Conservation (phyloP, 2,329 filamentous ascomycete genomes). For the Verruconis gallopava region DNA sequence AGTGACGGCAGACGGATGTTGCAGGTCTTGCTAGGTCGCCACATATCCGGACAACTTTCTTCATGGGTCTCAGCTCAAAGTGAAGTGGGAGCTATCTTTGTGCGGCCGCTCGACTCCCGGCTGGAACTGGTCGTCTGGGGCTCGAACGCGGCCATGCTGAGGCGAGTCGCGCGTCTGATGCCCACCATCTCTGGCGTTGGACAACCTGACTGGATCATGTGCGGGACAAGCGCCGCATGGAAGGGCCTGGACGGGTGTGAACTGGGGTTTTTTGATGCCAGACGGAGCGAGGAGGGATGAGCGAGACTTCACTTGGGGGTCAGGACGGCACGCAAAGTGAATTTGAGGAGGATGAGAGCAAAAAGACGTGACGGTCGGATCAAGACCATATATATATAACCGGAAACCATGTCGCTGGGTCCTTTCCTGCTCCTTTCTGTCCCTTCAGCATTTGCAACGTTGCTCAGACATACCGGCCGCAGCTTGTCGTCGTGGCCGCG, state of each 20-base stretch:
- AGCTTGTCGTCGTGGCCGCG: too few species aligned
- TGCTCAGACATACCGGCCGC: too few species aligned
- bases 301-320: too few species aligned
- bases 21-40: not conserved
- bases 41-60: not conserved
- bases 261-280: constrained; percentile 42
- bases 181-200: constrained; percentile 44
- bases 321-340: too few species aligned
- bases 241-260: constrained; percentile 40
- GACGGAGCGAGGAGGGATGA: constrained; percentile 35
- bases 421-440: too few species aligned
- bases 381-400: too few species aligned
- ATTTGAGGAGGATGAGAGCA: too few species aligned
- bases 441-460: too few species aligned
- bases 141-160: constrained; percentile 31
- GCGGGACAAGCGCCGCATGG: constrained; percentile 34
- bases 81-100: constrained; percentile 33
- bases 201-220: constrained; percentile 44
- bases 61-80: too few species aligned
- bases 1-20: too few species aligned
- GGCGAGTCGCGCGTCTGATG: constrained; percentile 38
- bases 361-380: too few species aligned
- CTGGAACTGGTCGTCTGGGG: constrained; percentile 47
- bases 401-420: too few species aligned
- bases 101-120: constrained; percentile 35